phyloP scores from a whole-genome alignment of 2,329 filamentous ascomycete species.

The Nothopassalora personata region DNA sequence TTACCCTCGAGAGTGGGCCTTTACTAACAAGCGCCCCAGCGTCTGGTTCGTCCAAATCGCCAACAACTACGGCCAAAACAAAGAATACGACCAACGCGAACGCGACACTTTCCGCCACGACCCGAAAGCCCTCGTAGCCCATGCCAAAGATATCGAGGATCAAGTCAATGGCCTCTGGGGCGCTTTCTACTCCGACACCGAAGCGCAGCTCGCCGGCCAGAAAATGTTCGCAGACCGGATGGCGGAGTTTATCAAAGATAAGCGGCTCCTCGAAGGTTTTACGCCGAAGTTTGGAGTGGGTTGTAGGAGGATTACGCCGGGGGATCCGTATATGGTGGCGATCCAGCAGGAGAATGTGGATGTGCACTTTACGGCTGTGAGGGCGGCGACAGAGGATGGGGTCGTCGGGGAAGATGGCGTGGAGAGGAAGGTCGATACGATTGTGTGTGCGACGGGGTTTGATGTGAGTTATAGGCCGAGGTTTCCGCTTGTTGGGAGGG shows the following conservation, averaged over 20 bases:
- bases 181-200: slow-evolving; percentile 41
- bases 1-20: background rate
- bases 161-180: slow-evolving; percentile 47
- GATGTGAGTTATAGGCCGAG: slow-evolving; percentile 41
- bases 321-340: slow-evolving; percentile 37
- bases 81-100: slow-evolving; percentile 42
- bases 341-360: slow-evolving; percentile 48
- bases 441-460: slow-evolving; percentile 45
- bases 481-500: slow-evolving; percentile 40
- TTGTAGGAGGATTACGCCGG: slow-evolving; percentile 30
- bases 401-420: slow-evolving; percentile 41
- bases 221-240: slow-evolving; percentile 40
- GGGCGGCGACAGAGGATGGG: slow-evolving; percentile 42
- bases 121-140: slow-evolving; percentile 38
- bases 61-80: slow-evolving; percentile 42
- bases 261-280: slow-evolving; percentile 45
- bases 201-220: slow-evolving; percentile 38
- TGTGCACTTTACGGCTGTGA: slow-evolving; percentile 46
- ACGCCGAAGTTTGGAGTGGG: slow-evolving; percentile 44
- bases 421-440: slow-evolving; percentile 39
- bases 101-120: slow-evolving; percentile 40
- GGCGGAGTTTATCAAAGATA: slow-evolving; percentile 48
- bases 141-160: slow-evolving; percentile 36
- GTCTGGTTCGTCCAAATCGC: slow-evolving; percentile 41
- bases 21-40: background rate